Conservation (phyloP, 2,329 filamentous ascomycete genomes). For the Nemania diffusa region DNA sequence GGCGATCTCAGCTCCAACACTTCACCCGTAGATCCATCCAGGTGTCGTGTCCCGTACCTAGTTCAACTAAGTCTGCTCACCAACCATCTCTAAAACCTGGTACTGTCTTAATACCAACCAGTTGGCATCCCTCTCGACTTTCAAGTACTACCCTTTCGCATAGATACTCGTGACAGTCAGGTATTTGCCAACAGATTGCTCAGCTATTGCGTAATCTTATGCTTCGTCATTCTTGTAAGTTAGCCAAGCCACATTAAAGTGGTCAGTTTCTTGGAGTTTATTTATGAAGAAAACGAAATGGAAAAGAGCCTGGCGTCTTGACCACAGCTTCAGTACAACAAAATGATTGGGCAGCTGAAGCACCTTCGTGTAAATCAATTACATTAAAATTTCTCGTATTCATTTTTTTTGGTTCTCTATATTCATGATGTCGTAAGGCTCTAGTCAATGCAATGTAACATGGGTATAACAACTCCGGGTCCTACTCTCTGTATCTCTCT, state of each 20-base stretch:
- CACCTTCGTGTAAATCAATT: not conserved
- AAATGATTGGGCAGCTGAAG: no score
- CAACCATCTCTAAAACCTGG: not conserved
- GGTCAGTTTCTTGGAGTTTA: not conserved
- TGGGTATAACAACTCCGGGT: slow-evolving; percentile 28
- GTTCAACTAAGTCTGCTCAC: no score
- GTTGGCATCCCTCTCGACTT: not conserved
- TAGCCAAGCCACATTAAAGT: not conserved
- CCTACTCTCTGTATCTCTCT: not conserved
- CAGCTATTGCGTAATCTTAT: not conserved
- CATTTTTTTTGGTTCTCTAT: slow-evolving; percentile 18
- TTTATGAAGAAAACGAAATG: not conserved
- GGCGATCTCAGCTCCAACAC: no score
- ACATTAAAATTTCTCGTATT: not conserved
- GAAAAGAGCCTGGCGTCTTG: no score
- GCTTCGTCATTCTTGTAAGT: not conserved
- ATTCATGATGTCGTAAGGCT: slow-evolving; percentile 24
- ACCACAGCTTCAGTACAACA: no score
- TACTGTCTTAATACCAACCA: not conserved
- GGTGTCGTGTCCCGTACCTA: no score
- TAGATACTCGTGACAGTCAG: not conserved
- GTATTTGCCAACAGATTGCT: not conserved
- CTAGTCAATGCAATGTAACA: slow-evolving; percentile 34
- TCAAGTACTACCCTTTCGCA: not conserved
- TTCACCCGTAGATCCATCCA: no score